Evolutionary conservation across 164 flowering plant species (phyloP).

Genomic region (Tinospora cordifolia): DNA sequence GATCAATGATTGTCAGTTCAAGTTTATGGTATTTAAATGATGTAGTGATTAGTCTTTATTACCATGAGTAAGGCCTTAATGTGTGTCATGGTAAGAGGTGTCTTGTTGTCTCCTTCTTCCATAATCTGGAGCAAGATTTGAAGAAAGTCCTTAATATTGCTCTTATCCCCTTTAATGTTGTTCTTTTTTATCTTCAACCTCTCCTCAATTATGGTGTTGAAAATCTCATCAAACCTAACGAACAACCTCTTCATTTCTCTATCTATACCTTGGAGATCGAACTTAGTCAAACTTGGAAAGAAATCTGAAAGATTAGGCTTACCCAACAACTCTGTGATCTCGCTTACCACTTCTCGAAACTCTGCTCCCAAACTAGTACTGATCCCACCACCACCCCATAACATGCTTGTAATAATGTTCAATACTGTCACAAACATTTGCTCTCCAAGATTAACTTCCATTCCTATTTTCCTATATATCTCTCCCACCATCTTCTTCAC

Average conservation of each 20-base stretch:
- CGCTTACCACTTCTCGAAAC: background rate
- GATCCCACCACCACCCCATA: constrained; percentile 19
- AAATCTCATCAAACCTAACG: constrained; percentile 7
- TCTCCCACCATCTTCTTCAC: constrained; percentile 6
- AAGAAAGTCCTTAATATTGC: constrained; percentile 7
- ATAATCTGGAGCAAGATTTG: constrained; percentile 6
- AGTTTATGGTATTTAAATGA: too few species aligned
- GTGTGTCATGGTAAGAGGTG: constrained; percentile 10
- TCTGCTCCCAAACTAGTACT: constrained; percentile 3
- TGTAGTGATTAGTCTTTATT: background rate
- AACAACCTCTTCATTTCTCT: constrained; percentile 5
- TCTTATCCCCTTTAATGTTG: background rate
- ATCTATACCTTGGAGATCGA: constrained; percentile 28
- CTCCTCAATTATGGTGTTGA: constrained; percentile 14
- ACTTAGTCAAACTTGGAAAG: constrained; percentile 23
- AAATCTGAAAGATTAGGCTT: constrained; percentile 26
- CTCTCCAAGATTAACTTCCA: constrained; percentile 10
- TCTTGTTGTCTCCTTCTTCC: constrained; percentile 9
- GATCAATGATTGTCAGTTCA: too few species aligned
- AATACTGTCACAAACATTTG: constrained; percentile 8
- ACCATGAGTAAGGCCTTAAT: constrained; percentile 18
- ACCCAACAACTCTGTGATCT: constrained; percentile 2
- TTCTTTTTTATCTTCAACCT: background rate
- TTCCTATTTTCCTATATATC: background rate
- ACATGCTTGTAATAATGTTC: constrained; percentile 15